phyloP scores from a whole-genome alignment of 2,329 filamentous ascomycete genomes.

The Botryosphaeria dothidea region DNA sequence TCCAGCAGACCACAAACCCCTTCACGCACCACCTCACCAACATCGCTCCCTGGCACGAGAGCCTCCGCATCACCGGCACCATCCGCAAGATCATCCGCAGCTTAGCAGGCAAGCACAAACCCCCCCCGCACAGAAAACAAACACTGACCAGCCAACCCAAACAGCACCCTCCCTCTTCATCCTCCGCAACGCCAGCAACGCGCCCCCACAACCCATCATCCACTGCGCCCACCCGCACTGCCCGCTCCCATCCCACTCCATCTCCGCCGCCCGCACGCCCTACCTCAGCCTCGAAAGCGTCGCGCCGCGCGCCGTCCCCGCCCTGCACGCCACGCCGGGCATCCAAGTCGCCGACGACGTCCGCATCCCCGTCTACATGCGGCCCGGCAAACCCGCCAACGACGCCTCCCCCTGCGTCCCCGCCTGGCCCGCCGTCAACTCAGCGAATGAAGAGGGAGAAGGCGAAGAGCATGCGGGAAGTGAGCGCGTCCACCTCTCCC shows the following conservation, averaged over 20 bases:
- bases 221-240: slow-evolving; percentile 38
- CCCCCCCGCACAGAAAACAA: neutral
- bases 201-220: slow-evolving; percentile 42
- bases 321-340: neutral
- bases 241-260: slow-evolving; percentile 27
- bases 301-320: neutral
- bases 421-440: too few species aligned
- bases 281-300: slow-evolving; percentile 46
- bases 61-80: neutral
- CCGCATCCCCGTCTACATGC: slow-evolving; percentile 3
- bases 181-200: slow-evolving; percentile 25
- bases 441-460: neutral
- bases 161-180: slow-evolving; percentile 3
- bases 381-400: neutral
- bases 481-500: neutral
- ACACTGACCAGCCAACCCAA: neutral
- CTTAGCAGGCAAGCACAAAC: neutral
- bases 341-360: slow-evolving; percentile 1
- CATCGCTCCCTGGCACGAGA: neutral
- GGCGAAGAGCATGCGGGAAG: too few species aligned
- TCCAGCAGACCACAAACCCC: neutral
- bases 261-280: slow-evolving; percentile 68
- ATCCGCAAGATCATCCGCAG: neutral
- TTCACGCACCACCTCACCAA: neutral
- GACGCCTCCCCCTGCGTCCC: neutral